Percentiles rank a stretch among this genome's conserved stretches.
Evolutionary conservation across 106 monocot species (phyloP).

Genomic region (Hemerocallis citrina): DNA sequence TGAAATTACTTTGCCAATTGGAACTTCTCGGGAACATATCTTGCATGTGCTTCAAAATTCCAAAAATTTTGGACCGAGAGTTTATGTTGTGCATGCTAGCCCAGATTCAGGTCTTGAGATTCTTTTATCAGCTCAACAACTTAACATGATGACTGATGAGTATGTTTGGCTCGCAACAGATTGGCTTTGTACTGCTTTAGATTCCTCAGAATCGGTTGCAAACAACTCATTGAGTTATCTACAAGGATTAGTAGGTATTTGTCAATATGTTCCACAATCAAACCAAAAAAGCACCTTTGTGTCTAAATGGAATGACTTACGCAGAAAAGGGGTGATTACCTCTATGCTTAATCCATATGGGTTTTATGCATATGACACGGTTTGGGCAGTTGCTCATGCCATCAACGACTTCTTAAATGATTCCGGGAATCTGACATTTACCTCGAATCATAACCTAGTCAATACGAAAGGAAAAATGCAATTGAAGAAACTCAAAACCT

Average conservation of each 20-base stretch:
- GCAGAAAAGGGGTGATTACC: conserved; percentile 3
- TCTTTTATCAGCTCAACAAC: conserved; percentile 40
- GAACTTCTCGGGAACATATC: conserved; percentile 17
- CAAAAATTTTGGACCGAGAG: conserved; percentile 40
- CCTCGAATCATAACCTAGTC: conserved; percentile 11
- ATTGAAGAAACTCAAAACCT: conserved; percentile 30
- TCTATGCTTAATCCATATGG: conserved; percentile 40
- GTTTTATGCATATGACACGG: conserved; percentile 62
- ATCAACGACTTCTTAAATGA: conserved; percentile 44
- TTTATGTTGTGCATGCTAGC: conserved; percentile 63
- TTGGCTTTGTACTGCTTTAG: conserved; percentile 53
- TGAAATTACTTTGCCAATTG: conserved; percentile 38
- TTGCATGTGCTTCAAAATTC: conserved; percentile 25
- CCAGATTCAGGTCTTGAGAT: conserved; percentile 58
- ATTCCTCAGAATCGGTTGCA: conserved; percentile 8
- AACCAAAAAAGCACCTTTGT: conserved; percentile 24
- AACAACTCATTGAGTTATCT: conserved; percentile 11
- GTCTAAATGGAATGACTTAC: conserved; percentile 32
- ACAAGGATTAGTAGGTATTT: conserved; percentile 56
- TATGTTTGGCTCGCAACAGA: conserved; percentile 76
- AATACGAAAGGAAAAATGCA: conserved; percentile 23
- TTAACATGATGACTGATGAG: conserved; percentile 53
- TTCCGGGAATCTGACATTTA: conserved; percentile 31
- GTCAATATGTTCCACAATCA: conserved; percentile 47
- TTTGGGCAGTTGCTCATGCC: conserved; percentile 58